phyloP scores from a whole-genome alignment of 2,329 filamentous ascomycete genomes.

The Chaetothyriales sp. region DNA sequence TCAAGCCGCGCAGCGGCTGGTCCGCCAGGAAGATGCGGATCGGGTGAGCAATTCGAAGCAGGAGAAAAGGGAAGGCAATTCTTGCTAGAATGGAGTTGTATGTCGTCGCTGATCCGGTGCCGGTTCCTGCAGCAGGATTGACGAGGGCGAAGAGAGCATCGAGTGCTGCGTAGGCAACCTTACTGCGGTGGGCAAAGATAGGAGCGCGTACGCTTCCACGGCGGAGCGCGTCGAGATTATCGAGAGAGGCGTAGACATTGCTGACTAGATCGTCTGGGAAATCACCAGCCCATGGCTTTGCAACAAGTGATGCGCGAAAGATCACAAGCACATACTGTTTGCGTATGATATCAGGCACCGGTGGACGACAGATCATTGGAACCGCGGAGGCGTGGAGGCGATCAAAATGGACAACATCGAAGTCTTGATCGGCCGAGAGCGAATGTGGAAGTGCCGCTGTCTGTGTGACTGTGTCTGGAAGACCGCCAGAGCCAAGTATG shows the following conservation, averaged over 20 bases:
- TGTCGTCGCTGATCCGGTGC: too few species aligned
- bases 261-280: conserved; percentile 31
- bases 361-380: conserved; percentile 49
- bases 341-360: conserved; percentile 44
- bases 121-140: conserved; percentile 4
- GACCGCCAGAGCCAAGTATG: conserved; percentile 52
- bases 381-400: conserved; percentile 39
- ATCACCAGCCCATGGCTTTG: conserved; percentile 50
- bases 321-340: conserved; percentile 58
- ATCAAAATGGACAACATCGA: conserved; percentile 63
- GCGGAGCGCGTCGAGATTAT: conserved; percentile 48
- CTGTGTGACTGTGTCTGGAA: conserved; percentile 29
- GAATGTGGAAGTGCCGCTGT: conserved; percentile 16
- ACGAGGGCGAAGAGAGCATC: conserved; percentile 63
- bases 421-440: conserved; percentile 55
- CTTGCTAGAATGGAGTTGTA: conserved; percentile 46
- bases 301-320: conserved; percentile 70
- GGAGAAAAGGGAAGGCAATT: conserved; percentile 63
- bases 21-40: conserved; percentile 80
- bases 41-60: conserved; percentile 64
- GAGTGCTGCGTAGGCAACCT: conserved; percentile 67
- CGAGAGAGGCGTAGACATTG: conserved; percentile 36
- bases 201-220: conserved; percentile 59
- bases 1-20: conserved; percentile 72
- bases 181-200: conserved; percentile 46